Base-by-base conservation (phyloP, 169 alveolate genomes). In the Babesia ovis region DNA sequence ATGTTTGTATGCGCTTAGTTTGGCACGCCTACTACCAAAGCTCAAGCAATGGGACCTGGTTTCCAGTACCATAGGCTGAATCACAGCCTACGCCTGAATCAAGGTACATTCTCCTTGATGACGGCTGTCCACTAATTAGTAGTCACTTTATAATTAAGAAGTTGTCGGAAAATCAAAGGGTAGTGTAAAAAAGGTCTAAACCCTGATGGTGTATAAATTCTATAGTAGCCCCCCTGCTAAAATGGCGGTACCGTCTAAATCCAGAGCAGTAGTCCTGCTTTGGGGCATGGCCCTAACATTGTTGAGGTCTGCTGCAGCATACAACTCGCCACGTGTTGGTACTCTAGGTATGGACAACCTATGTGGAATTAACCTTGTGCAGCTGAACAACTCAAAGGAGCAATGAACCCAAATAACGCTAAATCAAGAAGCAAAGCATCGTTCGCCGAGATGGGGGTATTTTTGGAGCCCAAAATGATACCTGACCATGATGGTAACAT, bases 391-490 rank as follows among this genome's bases (percentile, higher is more conserved):
- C 56, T 8, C 8, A 39, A 39, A 8, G 56, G 27, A 18, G 56
- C 56, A 48, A 20, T 20, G 56, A 20, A 8, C 5, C 14, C 27
- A 20, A 42, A 34, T 18, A 8, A 55, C 18, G 0, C 29, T 9
- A 23, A 57, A 31, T 16, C 67, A 9, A 34, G 32, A 5, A 22
- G 32, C 32, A 4, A 8, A 14, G 57, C 61, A 3, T 35, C 77
- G 16, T 81, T 81, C 51, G 81, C 81, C 37, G 70, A 81, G 42
- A 48, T 81, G 48, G 89, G 89, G 18, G 68, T 61, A 20, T 81
- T 48, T 23, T 53, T 71, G 29, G 64, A 46, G 48, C 89, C 89
- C 42, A 70, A 22, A n/a, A 55, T 58, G 69, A 69, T 68, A 27
- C 25, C 62, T 32, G 83, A 71, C 56, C 45, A 25, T 0, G 60